A percentile compares a stretch with the other conserved stretches of the same genome.
Conservation (phyloP, 768 basidiomycete species). For the Kwoniella botswanensis region DNA sequence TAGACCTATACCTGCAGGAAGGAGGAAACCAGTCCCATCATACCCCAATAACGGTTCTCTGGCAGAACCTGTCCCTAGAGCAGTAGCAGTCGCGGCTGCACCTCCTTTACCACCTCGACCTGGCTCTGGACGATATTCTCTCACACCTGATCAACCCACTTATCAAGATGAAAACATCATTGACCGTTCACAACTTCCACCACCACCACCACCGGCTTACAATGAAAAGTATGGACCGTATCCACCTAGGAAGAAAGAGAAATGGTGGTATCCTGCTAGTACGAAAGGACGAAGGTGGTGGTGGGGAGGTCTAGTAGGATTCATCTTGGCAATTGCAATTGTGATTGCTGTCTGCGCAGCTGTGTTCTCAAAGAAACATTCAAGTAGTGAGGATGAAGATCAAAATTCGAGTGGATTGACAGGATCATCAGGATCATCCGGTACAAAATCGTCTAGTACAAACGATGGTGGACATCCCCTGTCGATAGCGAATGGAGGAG, state of each 20-base stretch:
- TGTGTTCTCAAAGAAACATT: conserved; percentile 22
- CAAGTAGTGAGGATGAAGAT: conserved; percentile 8
- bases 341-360: conserved; percentile 26
- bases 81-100: background rate
- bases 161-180: conserved; percentile 22
- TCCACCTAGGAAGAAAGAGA: conserved; percentile 15
- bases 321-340: conserved; percentile 25
- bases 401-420: background rate
- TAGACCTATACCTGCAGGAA: conserved; percentile 15
- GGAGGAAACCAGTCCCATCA: conserved; percentile 28
- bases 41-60: conserved; percentile 18
- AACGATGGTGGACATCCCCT: conserved; percentile 29
- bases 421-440: conserved; percentile 6
- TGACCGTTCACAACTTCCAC: conserved; percentile 17
- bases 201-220: conserved; percentile 15
- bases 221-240: conserved; percentile 18
- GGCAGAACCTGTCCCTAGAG: conserved; percentile 13
- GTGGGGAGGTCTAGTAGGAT: conserved; percentile 20
- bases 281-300: conserved; percentile 24
- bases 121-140: background rate
- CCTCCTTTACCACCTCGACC: conserved; percentile 24
- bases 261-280: conserved; percentile 25
- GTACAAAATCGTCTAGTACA: background rate
- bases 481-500: conserved; percentile 23
- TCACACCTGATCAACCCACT: conserved; percentile 18